Conservation (phyloP, 1,139 yeast genomes). For the Candida frijolesensis region DNA sequence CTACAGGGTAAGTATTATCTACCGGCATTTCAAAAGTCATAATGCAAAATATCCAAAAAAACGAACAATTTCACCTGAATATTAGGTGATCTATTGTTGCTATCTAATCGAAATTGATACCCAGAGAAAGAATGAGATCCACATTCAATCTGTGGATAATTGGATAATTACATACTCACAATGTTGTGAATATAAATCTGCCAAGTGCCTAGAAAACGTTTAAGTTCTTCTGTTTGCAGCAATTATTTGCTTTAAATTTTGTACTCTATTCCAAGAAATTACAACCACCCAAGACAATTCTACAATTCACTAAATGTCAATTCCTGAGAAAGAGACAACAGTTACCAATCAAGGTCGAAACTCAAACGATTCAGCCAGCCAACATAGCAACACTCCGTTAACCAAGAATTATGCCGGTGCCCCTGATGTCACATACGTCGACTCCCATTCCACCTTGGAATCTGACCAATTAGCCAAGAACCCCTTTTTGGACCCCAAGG, state of each 20-base stretch:
- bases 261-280: not conserved
- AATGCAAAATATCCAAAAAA: not conserved
- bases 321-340: not conserved
- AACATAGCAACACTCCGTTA: not conserved
- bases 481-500: constrained; percentile 16
- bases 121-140: not conserved
- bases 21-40: not conserved
- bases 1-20: not conserved
- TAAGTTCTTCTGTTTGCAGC: not conserved
- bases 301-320: not conserved
- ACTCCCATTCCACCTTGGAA: constrained; percentile 12
- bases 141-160: not conserved
- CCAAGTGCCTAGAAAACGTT: not conserved
- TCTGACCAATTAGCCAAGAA: constrained; percentile 8
- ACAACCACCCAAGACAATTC: not conserved
- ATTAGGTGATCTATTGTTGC: constrained; percentile 1
- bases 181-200: not conserved
- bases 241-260: too few species aligned
- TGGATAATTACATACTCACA: not conserved
- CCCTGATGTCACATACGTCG: constrained; percentile 3
- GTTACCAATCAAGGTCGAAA: not conserved
- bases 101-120: not conserved
- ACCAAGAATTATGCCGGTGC: constrained; percentile 2
- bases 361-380: not conserved
- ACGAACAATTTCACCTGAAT: not conserved